These are phyloP conservation scores for Fagus sylvatica DNA, from an alignment of 306 rosid genomes.

Conservation along the genomic window DNA sequence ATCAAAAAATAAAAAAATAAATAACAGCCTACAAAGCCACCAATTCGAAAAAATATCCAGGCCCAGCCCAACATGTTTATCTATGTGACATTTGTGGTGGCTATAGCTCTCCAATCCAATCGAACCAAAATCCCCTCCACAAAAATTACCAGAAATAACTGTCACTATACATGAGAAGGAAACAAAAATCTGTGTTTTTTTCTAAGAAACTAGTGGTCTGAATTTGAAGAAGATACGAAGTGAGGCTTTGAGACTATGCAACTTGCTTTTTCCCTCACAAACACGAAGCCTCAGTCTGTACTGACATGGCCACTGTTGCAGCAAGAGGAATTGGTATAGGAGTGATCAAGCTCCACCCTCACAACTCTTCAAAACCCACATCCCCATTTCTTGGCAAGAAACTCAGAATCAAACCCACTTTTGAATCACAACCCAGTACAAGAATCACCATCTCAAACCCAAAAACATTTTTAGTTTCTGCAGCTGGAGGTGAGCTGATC, in stretches of 20 bases:
- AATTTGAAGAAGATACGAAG: conserved; percentile 29
- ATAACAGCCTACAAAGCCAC: not conserved
- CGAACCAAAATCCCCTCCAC: conserved; percentile 51
- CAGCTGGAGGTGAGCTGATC: conserved; percentile 52
- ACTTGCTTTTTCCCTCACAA: conserved; percentile 20
- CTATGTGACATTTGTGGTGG: conserved; percentile 46
- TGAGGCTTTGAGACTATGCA: not conserved
- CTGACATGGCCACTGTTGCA: conserved; percentile 60
- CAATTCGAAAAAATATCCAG: not conserved
- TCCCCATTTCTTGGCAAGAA: conserved; percentile 65
- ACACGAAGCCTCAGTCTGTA: conserved; percentile 9
- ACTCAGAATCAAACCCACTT: conserved; percentile 38
- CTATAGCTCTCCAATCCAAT: conserved; percentile 35
- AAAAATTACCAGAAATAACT: conserved; percentile 47
- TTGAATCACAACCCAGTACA: conserved; percentile 13
- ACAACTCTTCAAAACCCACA: conserved; percentile 37
- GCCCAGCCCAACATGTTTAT: not conserved
- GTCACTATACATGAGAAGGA: conserved; percentile 3
- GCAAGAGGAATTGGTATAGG: conserved; percentile 60
- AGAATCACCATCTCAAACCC: conserved; percentile 36
- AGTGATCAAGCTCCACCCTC: conserved; percentile 51
- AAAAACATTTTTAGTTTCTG: conserved; percentile 28
- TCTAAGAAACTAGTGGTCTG: conserved; percentile 39
- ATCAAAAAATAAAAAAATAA: not conserved
- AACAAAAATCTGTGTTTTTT: not conserved